Conservation (phyloP, 164 flowering plant species). For the Piper longum region DNA sequence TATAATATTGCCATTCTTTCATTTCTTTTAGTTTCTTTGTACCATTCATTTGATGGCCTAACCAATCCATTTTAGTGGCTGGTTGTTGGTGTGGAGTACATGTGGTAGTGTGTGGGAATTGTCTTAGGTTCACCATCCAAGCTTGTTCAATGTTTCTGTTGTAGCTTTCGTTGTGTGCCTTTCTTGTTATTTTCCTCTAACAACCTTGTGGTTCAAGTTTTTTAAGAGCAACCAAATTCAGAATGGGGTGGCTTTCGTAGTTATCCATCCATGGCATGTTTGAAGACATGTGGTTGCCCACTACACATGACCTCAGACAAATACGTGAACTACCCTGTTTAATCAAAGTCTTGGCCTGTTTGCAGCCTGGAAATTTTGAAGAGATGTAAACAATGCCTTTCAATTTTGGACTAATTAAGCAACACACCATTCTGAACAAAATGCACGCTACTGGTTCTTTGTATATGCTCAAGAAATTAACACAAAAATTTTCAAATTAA, state of each 20-base stretch:
- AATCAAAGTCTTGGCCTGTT: neutral
- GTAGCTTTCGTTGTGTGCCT: neutral
- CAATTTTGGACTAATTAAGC: too few species aligned
- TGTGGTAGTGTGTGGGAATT: constrained; percentile 36
- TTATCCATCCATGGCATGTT: neutral
- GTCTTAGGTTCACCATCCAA: constrained; percentile 59
- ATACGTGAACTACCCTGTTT: neutral
- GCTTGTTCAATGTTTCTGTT: constrained; percentile 5
- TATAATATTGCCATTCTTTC: neutral
- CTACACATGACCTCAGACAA: neutral
- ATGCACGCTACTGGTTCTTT: too few species aligned
- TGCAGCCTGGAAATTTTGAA: neutral
- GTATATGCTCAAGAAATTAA: too few species aligned
- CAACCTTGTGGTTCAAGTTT: neutral
- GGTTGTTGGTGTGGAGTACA: constrained; percentile 40
- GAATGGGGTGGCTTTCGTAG: neutral
- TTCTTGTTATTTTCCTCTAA: neutral
- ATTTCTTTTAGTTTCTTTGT: neutral
- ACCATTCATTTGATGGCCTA: neutral
- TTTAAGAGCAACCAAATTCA: neutral
- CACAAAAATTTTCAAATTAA: too few species aligned
- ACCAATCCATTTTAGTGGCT: constrained; percentile 7
- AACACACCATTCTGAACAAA: too few species aligned
- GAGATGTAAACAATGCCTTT: neutral
- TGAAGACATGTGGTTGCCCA: neutral